Base-by-base conservation (phyloP, 306 rosid species). In the Cucurbita pepo region DNA sequence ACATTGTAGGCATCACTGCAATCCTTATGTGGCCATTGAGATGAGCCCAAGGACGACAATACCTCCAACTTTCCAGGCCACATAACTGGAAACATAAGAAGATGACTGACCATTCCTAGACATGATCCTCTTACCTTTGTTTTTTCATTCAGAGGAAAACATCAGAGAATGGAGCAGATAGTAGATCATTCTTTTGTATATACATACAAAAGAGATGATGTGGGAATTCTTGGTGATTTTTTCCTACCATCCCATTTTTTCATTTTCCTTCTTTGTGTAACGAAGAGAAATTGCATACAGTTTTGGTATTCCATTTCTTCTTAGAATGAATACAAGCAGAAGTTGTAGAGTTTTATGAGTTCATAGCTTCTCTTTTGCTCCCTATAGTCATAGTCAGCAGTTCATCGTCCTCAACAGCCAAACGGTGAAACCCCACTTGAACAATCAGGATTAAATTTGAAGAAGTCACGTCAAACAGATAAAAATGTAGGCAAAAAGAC, bases 21-120 rank as follows among this genome's bases (percentile, higher is more conserved):
- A 88, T 59, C 78, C 85, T n/a, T 79, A 75, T 57, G 72, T 63
- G 77, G 10, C 76, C 56, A 51, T 79, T 4, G 74, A 50, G 74
- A 57, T 21, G 40, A 72, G 41, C 64, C 37, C 76, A 8, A 56
- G 41, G 41, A 45, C 40, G 10, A 45, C 38, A 6, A 22, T 53
- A 51, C 25, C 57, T 7, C 56, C 73, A 47, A 48, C 44, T 69
- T 48, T 43, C 19, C 15, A 43, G 21, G 43, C 56, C 43, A 67
- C 7, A 47, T 67, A 25, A 22, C 56, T 12, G 56, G 56, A 22
- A 50, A 13, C 56, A 47, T 43, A 64, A 64, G 56, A 47, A 67
- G 72, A 25, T 25, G 56, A 69, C 47, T 34, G 59, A 50, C 74
- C 74, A 69, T 69, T 69, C 74, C 45, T 34, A 48, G 30, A 30